Percentiles rank a stretch among this genome's conserved stretches.
Evolutionary conservation across 139 green algal genomes (phyloP).

Genomic region (Ettlia oleoabundans): DNA sequence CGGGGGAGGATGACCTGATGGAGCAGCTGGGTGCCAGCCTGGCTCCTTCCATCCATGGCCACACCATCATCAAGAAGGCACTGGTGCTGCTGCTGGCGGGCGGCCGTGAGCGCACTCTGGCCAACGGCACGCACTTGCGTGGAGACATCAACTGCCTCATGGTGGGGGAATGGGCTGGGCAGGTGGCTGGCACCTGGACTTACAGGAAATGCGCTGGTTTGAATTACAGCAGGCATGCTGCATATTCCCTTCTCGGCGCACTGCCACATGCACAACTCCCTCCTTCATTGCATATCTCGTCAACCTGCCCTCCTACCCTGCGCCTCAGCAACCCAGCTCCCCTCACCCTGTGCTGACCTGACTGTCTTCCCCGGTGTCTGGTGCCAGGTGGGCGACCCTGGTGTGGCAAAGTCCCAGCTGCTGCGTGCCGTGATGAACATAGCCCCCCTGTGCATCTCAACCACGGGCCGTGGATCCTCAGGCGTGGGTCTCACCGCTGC

Average conservation of each 20-base stretch:
- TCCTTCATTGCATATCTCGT: too few species aligned
- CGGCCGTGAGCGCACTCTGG: constrained; percentile 65
- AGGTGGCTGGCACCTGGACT: background rate
- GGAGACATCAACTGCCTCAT: constrained; percentile 99
- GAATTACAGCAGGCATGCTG: too few species aligned
- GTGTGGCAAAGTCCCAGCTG: constrained; percentile 96
- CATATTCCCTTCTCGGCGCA: too few species aligned
- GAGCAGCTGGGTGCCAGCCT: constrained; percentile 85
- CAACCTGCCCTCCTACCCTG: too few species aligned
- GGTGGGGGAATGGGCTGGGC: constrained; percentile 47
- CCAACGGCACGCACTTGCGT: constrained; percentile 88
- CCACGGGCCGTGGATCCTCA: constrained; percentile 94
- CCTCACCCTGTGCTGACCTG: constrained; percentile 46
- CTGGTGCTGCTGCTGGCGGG: constrained; percentile 79
- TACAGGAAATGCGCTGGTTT: background rate
- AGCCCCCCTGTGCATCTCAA: constrained; percentile 91
- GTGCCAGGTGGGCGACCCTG: constrained; percentile 85
- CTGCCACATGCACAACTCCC: too few species aligned
- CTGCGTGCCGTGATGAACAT: constrained; percentile 95
- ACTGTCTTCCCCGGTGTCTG: constrained; percentile 51
- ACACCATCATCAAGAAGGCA: constrained; percentile 93
- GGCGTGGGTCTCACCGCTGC: constrained; percentile 98
- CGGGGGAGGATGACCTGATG: constrained; percentile 67
- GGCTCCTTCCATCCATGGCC: constrained; percentile 97
- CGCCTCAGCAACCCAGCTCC: constrained; percentile 35